These are phyloP conservation scores for Jackrogersella multiformis DNA, from an alignment of 495 filamentous ascomycete species.

Conservation along the genomic window DNA sequence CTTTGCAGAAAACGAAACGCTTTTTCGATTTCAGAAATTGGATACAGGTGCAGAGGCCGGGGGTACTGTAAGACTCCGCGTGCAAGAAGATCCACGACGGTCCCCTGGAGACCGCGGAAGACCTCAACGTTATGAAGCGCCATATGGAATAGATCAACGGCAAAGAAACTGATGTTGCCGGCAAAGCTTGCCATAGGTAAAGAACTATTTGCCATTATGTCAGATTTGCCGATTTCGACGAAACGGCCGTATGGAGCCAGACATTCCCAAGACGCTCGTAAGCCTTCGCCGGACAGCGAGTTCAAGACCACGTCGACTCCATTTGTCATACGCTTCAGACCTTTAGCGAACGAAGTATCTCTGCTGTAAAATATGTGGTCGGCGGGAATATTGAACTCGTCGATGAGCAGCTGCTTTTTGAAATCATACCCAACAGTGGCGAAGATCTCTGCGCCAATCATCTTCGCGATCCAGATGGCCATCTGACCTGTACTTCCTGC, in stretches of 20 bases:
- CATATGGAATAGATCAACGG: not conserved
- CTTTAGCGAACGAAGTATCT: constrained; percentile 52
- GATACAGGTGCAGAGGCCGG: constrained; percentile 23
- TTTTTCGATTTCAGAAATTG: not conserved
- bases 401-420: no score
- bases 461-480: not conserved
- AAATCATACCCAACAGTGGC: no score
- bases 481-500: not conserved
- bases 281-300: constrained; percentile 63
- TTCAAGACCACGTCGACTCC: constrained; percentile 43
- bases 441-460: no score
- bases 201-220: not conserved
- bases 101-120: not conserved
- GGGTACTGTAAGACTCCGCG: not conserved
- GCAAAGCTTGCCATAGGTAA: not conserved
- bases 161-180: not conserved
- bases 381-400: constrained; percentile 60
- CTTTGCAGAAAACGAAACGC: constrained; percentile 14
- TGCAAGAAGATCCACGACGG: not conserved
- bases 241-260: no score
- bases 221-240: no score
- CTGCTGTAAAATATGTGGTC: constrained; percentile 36
- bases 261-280: no score
- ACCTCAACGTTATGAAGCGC: no score
- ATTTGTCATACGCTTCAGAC: not conserved